Conservation (phyloP, 2,329 filamentous ascomycete species). For the Phaeoacremonium minimum region DNA sequence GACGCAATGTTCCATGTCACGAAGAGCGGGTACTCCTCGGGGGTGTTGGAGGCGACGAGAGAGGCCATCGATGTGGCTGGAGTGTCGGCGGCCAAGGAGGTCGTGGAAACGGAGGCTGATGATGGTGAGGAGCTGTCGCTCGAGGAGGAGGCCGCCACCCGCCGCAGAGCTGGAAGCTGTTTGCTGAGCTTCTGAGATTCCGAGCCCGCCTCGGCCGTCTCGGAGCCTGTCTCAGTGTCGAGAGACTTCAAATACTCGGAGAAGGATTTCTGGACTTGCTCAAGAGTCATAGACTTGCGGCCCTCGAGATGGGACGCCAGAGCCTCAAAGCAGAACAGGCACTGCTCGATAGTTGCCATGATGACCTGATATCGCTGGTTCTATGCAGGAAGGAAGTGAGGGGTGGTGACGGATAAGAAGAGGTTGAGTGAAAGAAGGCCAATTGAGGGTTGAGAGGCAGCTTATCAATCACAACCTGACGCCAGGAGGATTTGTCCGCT, state of each 20-base stretch:
- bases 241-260: slow-evolving; percentile 30
- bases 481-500: not conserved
- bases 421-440: not conserved
- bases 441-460: not conserved
- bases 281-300: slow-evolving; percentile 62
- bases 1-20: slow-evolving; percentile 88
- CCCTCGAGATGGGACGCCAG: slow-evolving; percentile 72
- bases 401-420: not conserved
- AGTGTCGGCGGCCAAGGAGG: slow-evolving; percentile 28
- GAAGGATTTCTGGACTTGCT: slow-evolving; percentile 66
- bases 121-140: slow-evolving; percentile 24
- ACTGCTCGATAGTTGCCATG: slow-evolving; percentile 86
- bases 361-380: slow-evolving; percentile 1
- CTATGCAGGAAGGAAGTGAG: not conserved
- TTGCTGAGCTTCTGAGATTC: slow-evolving; percentile 18
- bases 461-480: not conserved
- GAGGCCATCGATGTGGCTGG: slow-evolving; percentile 36
- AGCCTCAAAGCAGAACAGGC: slow-evolving; percentile 88
- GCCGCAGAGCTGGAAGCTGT: slow-evolving; percentile 35
- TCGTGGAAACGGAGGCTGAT: slow-evolving; percentile 18
- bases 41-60: slow-evolving; percentile 18
- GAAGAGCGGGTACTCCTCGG: slow-evolving; percentile 69
- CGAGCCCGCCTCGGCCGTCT: slow-evolving; percentile 9
- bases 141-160: slow-evolving; percentile 26
- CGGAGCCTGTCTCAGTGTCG: slow-evolving; percentile 14